Base-by-base conservation (phyloP, 768 basidiomycete genomes). In the Aureoboletus auriporus region DNA sequence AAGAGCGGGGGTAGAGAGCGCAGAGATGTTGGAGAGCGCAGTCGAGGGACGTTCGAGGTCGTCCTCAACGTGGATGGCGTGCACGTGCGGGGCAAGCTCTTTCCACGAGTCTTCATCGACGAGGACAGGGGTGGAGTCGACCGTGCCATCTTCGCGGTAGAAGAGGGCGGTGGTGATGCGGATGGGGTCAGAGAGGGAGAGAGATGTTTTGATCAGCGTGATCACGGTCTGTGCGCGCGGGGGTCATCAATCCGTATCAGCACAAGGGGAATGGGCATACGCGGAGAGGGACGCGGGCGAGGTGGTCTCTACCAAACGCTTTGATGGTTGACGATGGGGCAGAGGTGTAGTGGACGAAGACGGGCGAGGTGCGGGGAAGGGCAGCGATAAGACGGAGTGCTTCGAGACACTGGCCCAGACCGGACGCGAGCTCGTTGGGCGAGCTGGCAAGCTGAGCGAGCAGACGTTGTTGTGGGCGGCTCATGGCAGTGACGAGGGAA, bases 71-170 rank as follows among this genome's bases (percentile, higher is more conserved):
- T 68, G 60, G 29, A 68, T 42, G 6, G 60, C 62, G 35, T 66
- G 67, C 11, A 66, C 47, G 23, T 66, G 65, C 27, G 66, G 62
- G 0, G 49, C 65, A 20, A 68, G 62, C 29, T 68, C 65, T 13
- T 56, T 60, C 66, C 65, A 66, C 30, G 65, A 66, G 39, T 65
- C 62, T 20, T 68, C 66, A 23, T 66, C 65, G 17, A 66, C 39
- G 17, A 57, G 46, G n/a, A 55, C 54, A 13, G 54, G 53, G 0
- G 53, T 46, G 6, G 58, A 42, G 35, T 68, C 62, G 33, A 68
- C 28, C 35, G 56, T 50, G 28, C 66, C 66, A 28, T 66, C 65
- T 39, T 66, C 65, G 44, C 63, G 52, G 37, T 59, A 66, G 41
- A 66, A 66, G 39, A 52, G 31, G 7, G 65, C 66, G n/a, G 56